phyloP scores from a whole-genome alignment of 2,329 filamentous ascomycete genomes.

The Trichoderma harzianum region DNA sequence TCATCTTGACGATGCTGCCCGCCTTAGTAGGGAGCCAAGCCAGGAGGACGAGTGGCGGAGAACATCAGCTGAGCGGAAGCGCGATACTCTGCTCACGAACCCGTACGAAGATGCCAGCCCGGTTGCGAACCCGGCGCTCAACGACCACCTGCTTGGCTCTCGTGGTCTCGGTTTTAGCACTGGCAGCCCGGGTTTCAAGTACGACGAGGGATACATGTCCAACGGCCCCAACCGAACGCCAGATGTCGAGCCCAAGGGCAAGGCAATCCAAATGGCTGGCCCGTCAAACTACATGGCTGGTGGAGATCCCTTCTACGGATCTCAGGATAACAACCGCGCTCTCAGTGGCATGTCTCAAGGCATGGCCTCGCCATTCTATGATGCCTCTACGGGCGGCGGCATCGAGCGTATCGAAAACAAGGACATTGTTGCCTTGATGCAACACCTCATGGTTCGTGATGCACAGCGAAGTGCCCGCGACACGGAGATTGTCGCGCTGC shows the following conservation, averaged over 20 bases:
- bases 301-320: constrained; percentile 65
- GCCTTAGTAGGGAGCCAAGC: constrained; percentile 51
- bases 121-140: constrained; percentile 52
- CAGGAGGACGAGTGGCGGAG: constrained; percentile 63
- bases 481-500: constrained; percentile 90
- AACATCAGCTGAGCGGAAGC: constrained; percentile 60
- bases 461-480: constrained; percentile 94
- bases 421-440: constrained; percentile 96
- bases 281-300: constrained; percentile 45
- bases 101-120: constrained; percentile 65
- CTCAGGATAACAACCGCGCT: constrained; percentile 60
- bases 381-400: constrained; percentile 80
- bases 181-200: constrained; percentile 58
- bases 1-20: constrained; percentile 34
- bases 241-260: constrained; percentile 52
- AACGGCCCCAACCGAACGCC: constrained; percentile 59
- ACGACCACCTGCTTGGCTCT: constrained; percentile 46
- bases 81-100: constrained; percentile 64
- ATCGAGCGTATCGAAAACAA: constrained; percentile 92
- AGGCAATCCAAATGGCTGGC: constrained; percentile 52
- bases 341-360: constrained; percentile 89
- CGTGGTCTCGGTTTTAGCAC: constrained; percentile 46
- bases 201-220: constrained; percentile 90
- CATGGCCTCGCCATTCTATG: constrained; percentile 84
- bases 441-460: constrained; percentile 95